phyloP scores from a whole-genome alignment of 78 protist species.

The Dictyostelium citrinum region DNA sequence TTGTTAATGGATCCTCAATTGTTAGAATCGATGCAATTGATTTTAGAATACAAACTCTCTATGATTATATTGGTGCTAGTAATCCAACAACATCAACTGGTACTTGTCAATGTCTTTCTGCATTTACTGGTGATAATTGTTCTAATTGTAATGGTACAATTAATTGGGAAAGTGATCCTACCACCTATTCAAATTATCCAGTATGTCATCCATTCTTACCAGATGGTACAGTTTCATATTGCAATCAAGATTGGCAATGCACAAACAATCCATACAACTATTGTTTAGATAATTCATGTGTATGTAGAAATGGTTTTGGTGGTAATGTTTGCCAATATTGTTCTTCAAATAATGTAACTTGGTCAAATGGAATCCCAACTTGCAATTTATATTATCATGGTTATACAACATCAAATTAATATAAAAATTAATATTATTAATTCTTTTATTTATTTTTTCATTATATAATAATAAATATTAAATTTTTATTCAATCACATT shows the following conservation, averaged over 20 bases:
- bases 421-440: too few relatives aligned
- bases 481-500: too few relatives aligned
- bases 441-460: too few relatives aligned
- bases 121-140: neutral
- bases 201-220: neutral
- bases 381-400: conserved; percentile 8
- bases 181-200: neutral
- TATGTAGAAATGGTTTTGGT: neutral
- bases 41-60: neutral
- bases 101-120: neutral
- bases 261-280: neutral
- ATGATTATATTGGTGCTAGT: neutral
- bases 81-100: neutral
- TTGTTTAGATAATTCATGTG: neutral
- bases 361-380: neutral
- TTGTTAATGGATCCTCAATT: neutral
- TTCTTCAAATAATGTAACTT: neutral
- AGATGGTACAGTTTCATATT: neutral
- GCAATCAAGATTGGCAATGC: neutral
- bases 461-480: too few relatives aligned
- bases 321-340: neutral
- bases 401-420: neutral
- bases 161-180: neutral
- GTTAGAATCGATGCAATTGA: neutral
- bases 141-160: neutral